phyloP scores from a whole-genome alignment of 768 basidiomycete genomes.

The Leccinellum albellum region DNA sequence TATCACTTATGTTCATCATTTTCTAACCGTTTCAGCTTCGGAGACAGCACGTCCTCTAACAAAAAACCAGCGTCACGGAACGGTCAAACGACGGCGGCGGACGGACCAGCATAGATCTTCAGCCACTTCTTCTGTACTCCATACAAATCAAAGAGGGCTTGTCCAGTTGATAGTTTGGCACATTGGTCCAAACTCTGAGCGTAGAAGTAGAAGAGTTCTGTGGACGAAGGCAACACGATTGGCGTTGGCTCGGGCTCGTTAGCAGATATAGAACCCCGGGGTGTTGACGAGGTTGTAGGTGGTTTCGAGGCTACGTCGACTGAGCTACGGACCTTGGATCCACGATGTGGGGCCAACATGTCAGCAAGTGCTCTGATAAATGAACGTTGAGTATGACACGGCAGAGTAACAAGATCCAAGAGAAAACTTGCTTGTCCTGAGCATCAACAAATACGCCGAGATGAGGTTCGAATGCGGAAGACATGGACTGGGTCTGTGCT shows the following conservation, averaged over 20 bases:
- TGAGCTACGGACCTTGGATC: conserved; percentile 58
- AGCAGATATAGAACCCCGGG: conserved; percentile 37
- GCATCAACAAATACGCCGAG: conserved; percentile 94
- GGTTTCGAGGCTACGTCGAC: conserved; percentile 49
- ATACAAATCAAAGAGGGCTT: conserved; percentile 77
- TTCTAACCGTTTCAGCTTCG: conserved; percentile 66
- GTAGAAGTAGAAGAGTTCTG: conserved; percentile 96
- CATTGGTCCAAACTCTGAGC: conserved; percentile 94
- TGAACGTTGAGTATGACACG: neutral
- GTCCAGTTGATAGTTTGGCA: conserved; percentile 81
- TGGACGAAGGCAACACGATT: conserved; percentile 87
- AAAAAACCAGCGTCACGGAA: neutral
- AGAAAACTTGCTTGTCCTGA: conserved; percentile 79
- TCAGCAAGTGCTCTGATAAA: conserved; percentile 72
- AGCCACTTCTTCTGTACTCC: conserved; percentile 91
- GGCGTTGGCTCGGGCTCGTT: conserved; percentile 47
- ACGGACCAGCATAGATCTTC: conserved; percentile 82
- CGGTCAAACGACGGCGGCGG: neutral
- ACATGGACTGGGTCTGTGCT: conserved; percentile 61
- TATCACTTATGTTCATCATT: neutral
- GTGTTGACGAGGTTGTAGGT: conserved; percentile 25
- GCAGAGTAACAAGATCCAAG: neutral
- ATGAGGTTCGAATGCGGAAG: conserved; percentile 88
- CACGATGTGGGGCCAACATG: conserved; percentile 83
- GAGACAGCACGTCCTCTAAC: conserved; percentile 81